Evolutionary conservation across 2,329 filamentous ascomycete genomes (phyloP), one percentile per base, ranked within the genome.

Genomic region (Grosmannia huntii): DNA sequence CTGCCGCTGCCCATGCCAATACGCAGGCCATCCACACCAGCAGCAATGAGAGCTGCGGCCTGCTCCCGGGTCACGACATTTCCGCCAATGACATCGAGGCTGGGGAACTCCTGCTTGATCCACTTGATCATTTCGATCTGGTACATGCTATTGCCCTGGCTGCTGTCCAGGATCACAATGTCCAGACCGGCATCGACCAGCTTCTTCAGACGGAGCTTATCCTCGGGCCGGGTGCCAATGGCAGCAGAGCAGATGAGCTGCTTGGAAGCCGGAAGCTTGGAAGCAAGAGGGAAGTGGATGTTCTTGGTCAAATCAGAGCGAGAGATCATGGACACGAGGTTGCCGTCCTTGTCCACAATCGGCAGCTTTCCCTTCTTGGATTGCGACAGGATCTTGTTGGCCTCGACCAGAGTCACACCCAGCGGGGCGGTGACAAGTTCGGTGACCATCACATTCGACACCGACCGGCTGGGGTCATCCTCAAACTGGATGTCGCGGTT

Each of bases 301-400:
- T 99, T 99, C 83, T 99, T 99, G 79, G 91, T 96, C 75, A 99
- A 77, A 75, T 99, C 94, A 67, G 91, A 96, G 67, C 94, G 85
- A 62, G 89, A 91, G 70, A 96, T 86, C 78, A 95, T 87, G 65
- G 94, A 96, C 62, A 96, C 84, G 54, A 96, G 81, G 76, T 95
- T 95, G 69, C 85, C 86, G 56, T 85, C 75, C 68, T 83, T 78
- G 73, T 96, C 91, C 55, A 96, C 85, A 62, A 96, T 95, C 61
- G 91, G 91, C 60, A 96, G 84, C 79, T 96, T 96, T 75, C 94
- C 94, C 82, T 99, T 99, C 83, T 96, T 96, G 62, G 92, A 97
- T 76, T 88, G 85, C 70, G 89, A 87, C 56, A 99, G 84, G 64
- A 97, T 92, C 66, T 84, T 84, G 77, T 99, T 99, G 69, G 94